phyloP scores from a whole-genome alignment of 2,329 filamentous ascomycete genomes.

The Exophiala mesophila region DNA sequence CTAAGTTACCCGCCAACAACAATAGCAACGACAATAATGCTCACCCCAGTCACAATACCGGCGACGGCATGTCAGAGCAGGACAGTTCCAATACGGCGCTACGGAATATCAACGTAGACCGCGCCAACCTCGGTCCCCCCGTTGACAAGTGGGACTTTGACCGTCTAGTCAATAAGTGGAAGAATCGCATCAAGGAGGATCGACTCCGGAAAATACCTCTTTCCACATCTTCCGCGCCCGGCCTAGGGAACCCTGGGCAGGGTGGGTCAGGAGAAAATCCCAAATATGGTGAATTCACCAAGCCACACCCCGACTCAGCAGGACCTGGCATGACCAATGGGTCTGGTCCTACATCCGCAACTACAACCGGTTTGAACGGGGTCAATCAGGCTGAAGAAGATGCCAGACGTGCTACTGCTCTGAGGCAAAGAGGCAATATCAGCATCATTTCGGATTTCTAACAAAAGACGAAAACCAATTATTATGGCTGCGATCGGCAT shows the following conservation, averaged over 20 bases:
- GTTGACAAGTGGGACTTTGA: conserved; percentile 44
- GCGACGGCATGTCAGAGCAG: conserved; percentile 6
- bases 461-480: neutral
- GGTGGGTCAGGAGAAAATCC: too few relatives aligned
- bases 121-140: neutral
- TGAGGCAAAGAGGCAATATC: conserved; percentile 19
- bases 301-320: too few relatives aligned
- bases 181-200: conserved; percentile 37
- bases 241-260: too few relatives aligned
- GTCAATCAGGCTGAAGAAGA: neutral
- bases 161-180: conserved; percentile 45
- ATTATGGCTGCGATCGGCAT: too few relatives aligned
- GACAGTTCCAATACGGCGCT: neutral
- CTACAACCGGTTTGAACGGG: neutral
- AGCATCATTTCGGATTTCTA: conserved; percentile 22
- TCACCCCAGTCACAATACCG: conserved; percentile 1
- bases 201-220: conserved; percentile 16
- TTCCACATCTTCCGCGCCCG: neutral
- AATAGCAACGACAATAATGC: conserved; percentile 5
- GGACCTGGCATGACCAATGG: too few relatives aligned
- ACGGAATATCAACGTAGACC: conserved; percentile 6
- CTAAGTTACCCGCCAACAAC: conserved; percentile 8
- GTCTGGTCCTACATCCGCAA: too few relatives aligned
- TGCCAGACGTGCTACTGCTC: conserved; percentile 11
- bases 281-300: too few relatives aligned